Percentiles rank a stretch among this genome's conserved stretches.
phyloP scores from a whole-genome alignment of 1,139 yeast genomes.

The Geotrichum reessii region DNA sequence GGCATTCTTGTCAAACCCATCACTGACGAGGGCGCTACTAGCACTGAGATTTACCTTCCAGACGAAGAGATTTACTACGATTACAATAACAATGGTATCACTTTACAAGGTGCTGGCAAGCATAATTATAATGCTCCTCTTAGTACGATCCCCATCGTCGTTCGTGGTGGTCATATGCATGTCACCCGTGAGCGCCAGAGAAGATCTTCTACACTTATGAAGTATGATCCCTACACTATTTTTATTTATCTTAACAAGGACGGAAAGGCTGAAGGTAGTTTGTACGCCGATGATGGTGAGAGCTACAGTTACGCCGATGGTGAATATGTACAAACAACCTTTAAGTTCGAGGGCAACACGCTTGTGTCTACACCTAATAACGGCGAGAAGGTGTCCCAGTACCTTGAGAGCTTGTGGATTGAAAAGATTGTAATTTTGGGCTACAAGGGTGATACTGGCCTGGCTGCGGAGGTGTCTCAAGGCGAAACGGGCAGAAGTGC shows the following conservation, averaged over 20 bases:
- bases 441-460: not conserved
- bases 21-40: conserved; percentile 48
- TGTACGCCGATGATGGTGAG: conserved; percentile 84
- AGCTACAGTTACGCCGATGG: conserved; percentile 54
- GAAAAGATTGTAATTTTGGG: conserved; percentile 61
- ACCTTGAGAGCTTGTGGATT: conserved; percentile 17
- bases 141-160: conserved; percentile 61
- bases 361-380: conserved; percentile 4
- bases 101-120: conserved; percentile 38
- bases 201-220: conserved; percentile 73
- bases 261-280: conserved; percentile 48
- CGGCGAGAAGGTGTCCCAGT: conserved; percentile 3
- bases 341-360: conserved; percentile 18
- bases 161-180: conserved; percentile 74
- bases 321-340: conserved; percentile 39
- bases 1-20: conserved; percentile 83
- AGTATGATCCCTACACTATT: conserved; percentile 75
- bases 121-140: conserved; percentile 47
- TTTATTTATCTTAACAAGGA: conserved; percentile 52
- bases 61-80: conserved; percentile 48
- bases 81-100: conserved; percentile 48
- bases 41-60: conserved; percentile 55
- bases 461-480: not conserved
- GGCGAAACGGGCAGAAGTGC: not conserved
- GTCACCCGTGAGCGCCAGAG: conserved; percentile 68